A percentile compares a stretch with the other conserved stretches of the same genome.
phyloP scores from a whole-genome alignment of 2,329 filamentous ascomycete species.

The Neocatenulostroma microsporum region DNA sequence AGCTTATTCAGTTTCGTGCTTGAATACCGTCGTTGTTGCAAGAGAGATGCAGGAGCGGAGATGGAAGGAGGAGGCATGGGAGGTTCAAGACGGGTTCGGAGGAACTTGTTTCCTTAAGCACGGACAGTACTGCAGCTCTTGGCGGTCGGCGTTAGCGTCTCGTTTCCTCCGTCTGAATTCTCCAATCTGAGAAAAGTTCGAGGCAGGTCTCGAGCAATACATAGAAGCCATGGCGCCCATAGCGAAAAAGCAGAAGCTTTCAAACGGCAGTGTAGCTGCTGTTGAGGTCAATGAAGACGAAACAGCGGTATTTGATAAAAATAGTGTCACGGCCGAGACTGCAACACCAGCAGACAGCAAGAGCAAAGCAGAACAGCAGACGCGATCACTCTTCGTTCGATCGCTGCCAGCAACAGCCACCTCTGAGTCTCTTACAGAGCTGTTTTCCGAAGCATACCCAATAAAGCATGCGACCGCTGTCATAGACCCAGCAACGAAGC shows the following conservation, averaged over 20 bases:
- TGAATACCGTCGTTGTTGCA: too few species aligned
- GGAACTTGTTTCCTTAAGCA: too few species aligned
- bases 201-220: not conserved
- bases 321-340: not conserved
- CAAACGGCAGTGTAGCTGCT: slow-evolving; percentile 19
- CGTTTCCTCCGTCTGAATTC: too few species aligned
- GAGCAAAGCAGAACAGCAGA: slow-evolving; percentile 17
- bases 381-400: slow-evolving; percentile 70
- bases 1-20: too few species aligned
- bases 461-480: slow-evolving; percentile 96
- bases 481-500: slow-evolving; percentile 72
- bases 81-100: too few species aligned
- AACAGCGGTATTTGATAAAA: slow-evolving; percentile 1
- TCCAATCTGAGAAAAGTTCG: slow-evolving; percentile 1
- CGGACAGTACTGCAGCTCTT: too few species aligned
- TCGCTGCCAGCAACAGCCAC: slow-evolving; percentile 72
- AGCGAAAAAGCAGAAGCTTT: slow-evolving; percentile 26
- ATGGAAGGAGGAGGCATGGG: too few species aligned
- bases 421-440: slow-evolving; percentile 71
- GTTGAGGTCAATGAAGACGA: slow-evolving; percentile 11
- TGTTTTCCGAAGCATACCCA: slow-evolving; percentile 90
- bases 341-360: too few species aligned
- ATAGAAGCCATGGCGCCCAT: slow-evolving; percentile 19
- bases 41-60: too few species aligned
- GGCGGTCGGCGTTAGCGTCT: too few species aligned